A percentile compares a stretch with the other conserved stretches of the same genome.
These are phyloP conservation scores for Sphenostylis stenocarpa DNA, from an alignment of 306 rosid genomes.

Conservation along the genomic window DNA sequence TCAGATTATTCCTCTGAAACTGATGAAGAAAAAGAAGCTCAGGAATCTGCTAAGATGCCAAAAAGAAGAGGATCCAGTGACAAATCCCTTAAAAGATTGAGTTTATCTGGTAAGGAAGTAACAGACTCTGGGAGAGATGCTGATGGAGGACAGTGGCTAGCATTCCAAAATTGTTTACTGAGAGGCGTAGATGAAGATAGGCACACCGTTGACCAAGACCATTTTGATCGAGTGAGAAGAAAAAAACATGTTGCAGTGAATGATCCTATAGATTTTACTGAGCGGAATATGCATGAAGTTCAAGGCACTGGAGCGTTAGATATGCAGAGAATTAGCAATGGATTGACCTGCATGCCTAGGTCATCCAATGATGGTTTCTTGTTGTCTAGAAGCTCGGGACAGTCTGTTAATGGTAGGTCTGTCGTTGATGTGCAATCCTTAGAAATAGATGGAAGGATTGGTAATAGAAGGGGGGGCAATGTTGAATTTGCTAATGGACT, in stretches of 20 bases:
- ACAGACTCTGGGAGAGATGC: slow-evolving; percentile 40
- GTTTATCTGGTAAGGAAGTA: slow-evolving; percentile 50
- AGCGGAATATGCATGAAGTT: slow-evolving; percentile 43
- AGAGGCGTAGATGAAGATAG: slow-evolving; percentile 69
- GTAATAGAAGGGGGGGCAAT: slow-evolving; percentile 47
- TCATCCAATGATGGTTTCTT: slow-evolving; percentile 52
- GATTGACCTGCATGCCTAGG: slow-evolving; percentile 41
- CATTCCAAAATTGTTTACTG: slow-evolving; percentile 78
- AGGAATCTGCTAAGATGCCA: slow-evolving; percentile 46
- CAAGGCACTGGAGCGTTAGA: slow-evolving; percentile 45
- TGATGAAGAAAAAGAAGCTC: slow-evolving; percentile 54
- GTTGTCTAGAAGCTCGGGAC: slow-evolving; percentile 47
- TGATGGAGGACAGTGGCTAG: slow-evolving; percentile 78
- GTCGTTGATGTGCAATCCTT: slow-evolving; percentile 46
- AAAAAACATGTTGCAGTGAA: slow-evolving; percentile 43
- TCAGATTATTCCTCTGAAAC: slow-evolving; percentile 65
- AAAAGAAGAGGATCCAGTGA: slow-evolving; percentile 50
- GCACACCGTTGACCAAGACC: slow-evolving; percentile 50
- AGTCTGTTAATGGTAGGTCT: slow-evolving; percentile 37
- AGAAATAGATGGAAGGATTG: slow-evolving; percentile 57
- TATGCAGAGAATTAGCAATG: slow-evolving; percentile 54
- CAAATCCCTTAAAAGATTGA: slow-evolving; percentile 45
- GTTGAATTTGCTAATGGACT: slow-evolving; percentile 65
- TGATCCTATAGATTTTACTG: slow-evolving; percentile 68
- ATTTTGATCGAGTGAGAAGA: slow-evolving; percentile 53